A percentile compares a stretch with the other conserved stretches of the same genome.
Evolutionary conservation across 208 protist species (phyloP).

Genomic region (Phytomonas sp.): DNA sequence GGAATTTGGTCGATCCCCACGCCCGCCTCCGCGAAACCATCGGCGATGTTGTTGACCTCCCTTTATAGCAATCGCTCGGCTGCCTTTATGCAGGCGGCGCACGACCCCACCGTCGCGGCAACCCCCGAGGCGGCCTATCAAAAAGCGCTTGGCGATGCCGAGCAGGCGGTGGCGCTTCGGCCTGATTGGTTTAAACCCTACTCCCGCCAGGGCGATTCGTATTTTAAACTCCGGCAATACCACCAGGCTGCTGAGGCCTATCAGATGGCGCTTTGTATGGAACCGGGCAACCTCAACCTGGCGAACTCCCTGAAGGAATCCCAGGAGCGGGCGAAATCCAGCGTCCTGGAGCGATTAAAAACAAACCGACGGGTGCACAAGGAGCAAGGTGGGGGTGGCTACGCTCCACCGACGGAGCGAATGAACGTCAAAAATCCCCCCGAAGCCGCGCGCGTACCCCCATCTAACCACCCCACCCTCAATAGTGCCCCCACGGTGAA

Average conservation of each 20-base stretch:
- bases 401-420: too few species aligned
- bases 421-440: too few species aligned
- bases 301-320: conserved; percentile 47
- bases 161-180: conserved; percentile 76
- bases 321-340: conserved; percentile 23
- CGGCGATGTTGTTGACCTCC: conserved; percentile 44
- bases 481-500: too few species aligned
- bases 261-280: conserved; percentile 77
- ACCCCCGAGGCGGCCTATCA: conserved; percentile 36
- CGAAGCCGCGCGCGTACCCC: too few species aligned
- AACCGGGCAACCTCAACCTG: conserved; percentile 68
- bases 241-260: conserved; percentile 78
- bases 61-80: conserved; percentile 93
- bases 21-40: not conserved
- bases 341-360: conserved; percentile 18
- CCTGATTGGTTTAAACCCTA: conserved; percentile 92
- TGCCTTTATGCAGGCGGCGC: conserved; percentile 63
- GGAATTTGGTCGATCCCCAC: not conserved
- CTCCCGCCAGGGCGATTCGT: conserved; percentile 83
- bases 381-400: not conserved
- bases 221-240: conserved; percentile 82
- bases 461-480: too few species aligned
- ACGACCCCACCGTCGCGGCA: conserved; percentile 26
- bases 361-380: conserved; percentile 7
- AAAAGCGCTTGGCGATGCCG: conserved; percentile 84